Conservation (phyloP, 2,329 filamentous ascomycete genomes). For the Hypoxylon sp. region DNA sequence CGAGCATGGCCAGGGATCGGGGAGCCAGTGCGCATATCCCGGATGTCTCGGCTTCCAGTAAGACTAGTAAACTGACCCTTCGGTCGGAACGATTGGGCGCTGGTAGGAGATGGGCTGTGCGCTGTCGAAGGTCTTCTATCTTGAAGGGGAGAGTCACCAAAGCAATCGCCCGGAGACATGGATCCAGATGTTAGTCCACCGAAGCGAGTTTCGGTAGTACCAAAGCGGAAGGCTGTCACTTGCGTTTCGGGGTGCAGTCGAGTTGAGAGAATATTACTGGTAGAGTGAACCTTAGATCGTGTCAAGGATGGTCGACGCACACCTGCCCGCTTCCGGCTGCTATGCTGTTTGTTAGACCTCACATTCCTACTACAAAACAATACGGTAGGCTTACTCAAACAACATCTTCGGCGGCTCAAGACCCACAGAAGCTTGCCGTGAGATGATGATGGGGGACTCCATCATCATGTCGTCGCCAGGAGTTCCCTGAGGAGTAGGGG, state of each 20-base stretch:
- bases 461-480: conserved; percentile 65
- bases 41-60: conserved; percentile 64
- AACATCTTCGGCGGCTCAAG: conserved; percentile 66
- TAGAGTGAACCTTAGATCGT: conserved; percentile 81
- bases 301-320: conserved; percentile 81
- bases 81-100: conserved; percentile 71
- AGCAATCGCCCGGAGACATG: conserved; percentile 84
- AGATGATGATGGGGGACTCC: conserved; percentile 69
- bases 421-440: conserved; percentile 59
- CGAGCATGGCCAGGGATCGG: conserved; percentile 80
- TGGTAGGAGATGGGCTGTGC: conserved; percentile 68
- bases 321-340: conserved; percentile 73
- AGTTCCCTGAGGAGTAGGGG: conserved; percentile 75
- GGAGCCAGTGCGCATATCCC: conserved; percentile 78
- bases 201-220: conserved; percentile 60
- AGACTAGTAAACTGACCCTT: conserved; percentile 76
- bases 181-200: conserved; percentile 67
- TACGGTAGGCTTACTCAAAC: conserved; percentile 65
- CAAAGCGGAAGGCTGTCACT: conserved; percentile 83
- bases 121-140: conserved; percentile 75
- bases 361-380: conserved; percentile 3
- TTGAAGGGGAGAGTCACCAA: conserved; percentile 83
- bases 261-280: conserved; percentile 71
- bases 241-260: conserved; percentile 75
- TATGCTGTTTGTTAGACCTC: conserved; percentile 57